Conservation (phyloP, 2,329 filamentous ascomycete species). For the Neofusicoccum sp. region DNA sequence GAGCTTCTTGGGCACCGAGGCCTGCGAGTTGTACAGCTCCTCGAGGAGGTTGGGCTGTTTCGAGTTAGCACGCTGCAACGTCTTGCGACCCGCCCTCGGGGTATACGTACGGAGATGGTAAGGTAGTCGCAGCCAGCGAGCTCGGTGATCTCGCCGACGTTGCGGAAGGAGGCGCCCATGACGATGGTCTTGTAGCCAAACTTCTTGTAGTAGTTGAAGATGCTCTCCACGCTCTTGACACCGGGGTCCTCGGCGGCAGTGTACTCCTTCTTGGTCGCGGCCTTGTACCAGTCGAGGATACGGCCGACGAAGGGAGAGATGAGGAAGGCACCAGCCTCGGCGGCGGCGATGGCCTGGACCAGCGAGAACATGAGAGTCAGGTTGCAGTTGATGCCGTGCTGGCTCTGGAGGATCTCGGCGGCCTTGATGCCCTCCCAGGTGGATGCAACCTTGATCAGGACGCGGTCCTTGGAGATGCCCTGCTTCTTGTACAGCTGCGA, state of each 20-base stretch:
- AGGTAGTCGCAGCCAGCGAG: slow-evolving; percentile 98
- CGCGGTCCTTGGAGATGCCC: slow-evolving; percentile 87
- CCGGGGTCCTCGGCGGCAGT: slow-evolving; percentile 86
- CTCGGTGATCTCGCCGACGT: slow-evolving; percentile 94
- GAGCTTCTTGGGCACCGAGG: slow-evolving; percentile 88
- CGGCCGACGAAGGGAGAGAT: slow-evolving; percentile 99
- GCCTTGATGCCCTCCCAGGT: slow-evolving; percentile 99
- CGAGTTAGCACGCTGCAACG: neutral
- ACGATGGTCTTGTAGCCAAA: slow-evolving; percentile 98
- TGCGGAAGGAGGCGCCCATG: slow-evolving; percentile 99
- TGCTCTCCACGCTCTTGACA: slow-evolving; percentile 87
- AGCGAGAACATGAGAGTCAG: slow-evolving; percentile 98
- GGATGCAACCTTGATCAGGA: slow-evolving; percentile 98
- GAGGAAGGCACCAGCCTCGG: slow-evolving; percentile 92
- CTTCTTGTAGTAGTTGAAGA: slow-evolving; percentile 99
- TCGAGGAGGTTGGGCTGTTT: slow-evolving; percentile 83
- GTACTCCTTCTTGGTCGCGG: slow-evolving; percentile 90
- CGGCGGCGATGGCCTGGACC: slow-evolving; percentile 90
- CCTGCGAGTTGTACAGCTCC: slow-evolving; percentile 82
- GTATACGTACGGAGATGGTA: slow-evolving; percentile 78
- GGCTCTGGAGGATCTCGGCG: slow-evolving; percentile 89
- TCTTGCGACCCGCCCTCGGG: neutral
- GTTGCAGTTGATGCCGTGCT: slow-evolving; percentile 98
- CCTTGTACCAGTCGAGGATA: slow-evolving; percentile 99
- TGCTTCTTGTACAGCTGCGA: slow-evolving; percentile 85